A percentile compares a stretch with the other conserved stretches of the same genome.
phyloP scores from a whole-genome alignment of 495 filamentous ascomycete genomes.

The Hypoxylon rickii region DNA sequence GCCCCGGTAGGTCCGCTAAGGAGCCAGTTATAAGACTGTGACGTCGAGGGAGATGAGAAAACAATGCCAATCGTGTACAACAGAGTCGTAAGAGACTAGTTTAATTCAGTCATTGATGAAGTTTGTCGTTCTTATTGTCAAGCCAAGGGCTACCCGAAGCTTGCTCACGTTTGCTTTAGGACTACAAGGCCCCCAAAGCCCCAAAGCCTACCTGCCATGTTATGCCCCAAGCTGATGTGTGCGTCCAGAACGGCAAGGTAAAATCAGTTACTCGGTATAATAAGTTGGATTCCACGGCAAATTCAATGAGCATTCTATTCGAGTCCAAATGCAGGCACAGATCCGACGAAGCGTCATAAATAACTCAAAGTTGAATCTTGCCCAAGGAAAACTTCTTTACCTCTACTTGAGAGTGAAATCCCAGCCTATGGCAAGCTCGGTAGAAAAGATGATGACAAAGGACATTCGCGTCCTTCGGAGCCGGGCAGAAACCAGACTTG shows the following conservation, averaged over 20 bases:
- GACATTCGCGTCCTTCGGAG: conserved; percentile 9
- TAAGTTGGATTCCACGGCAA: conserved; percentile 4
- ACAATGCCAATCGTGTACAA: conserved; percentile 30
- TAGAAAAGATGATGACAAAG: not conserved
- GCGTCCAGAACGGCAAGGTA: conserved; percentile 4
- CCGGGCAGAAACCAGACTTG: conserved; percentile 7
- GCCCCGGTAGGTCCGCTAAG: conserved; percentile 1
- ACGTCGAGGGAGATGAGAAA: conserved; percentile 15
- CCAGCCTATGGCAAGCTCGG: not conserved
- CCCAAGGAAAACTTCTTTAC: no score
- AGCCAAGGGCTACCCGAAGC: conserved; percentile 2
- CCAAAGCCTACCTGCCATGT: no score
- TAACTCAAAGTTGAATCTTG: not conserved
- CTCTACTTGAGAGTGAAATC: not conserved
- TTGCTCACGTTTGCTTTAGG: conserved; percentile 13
- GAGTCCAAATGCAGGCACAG: no score
- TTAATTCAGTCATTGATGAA: conserved; percentile 11
- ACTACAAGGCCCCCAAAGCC: no score
- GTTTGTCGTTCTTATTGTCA: not conserved
- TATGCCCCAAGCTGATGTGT: not conserved
- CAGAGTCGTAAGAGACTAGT: conserved; percentile 32
- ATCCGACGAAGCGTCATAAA: no score
- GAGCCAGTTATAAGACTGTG: conserved; percentile 15
- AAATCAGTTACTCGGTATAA: not conserved
- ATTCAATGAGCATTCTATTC: not conserved